Base-by-base conservation (phyloP, 805 yeast genomes). In the Tetrapisispora namnaoensis region DNA sequence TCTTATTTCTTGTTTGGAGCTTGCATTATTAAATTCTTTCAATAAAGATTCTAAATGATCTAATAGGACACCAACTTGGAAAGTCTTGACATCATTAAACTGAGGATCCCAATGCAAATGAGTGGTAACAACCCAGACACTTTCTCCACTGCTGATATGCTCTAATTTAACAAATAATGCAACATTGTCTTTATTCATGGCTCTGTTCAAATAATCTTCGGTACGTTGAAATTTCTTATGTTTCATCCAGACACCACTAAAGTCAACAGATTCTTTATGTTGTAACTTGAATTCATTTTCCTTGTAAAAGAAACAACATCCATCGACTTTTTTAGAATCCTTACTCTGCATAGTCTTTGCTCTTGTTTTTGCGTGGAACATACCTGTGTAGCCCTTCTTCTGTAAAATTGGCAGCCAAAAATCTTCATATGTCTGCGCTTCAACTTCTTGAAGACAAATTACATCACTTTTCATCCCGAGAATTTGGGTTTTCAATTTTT, bases 81-180 rank as follows among this genome's bases (percentile, higher is more conserved):
- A 83, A 2, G 97, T 80, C 67, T 93, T 93, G 49, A 93, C 99
- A 69, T 93, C 99, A 63, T 87, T 87, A 62, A 82, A 86, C 45
- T 86, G 87, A 4, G 99, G 99, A 71, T 93, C 97, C 98, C 99
- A 93, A 66, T 91, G 97, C 65, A 93, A 78, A 74, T 93, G 99
- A 0, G 98, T 91, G 60, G 89, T 91, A 3, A 86, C 89, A 36
- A 88, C 73, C 55, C 86, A 74, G 37, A 91, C 68, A 53, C 77
- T 76, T 62, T 83, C 85, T 17, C 90, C 88, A 6, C 90, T 78
- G 48, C 75, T 76, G 34, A 73, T 65, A 60, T 86, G 93, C 62
- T 86, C 88, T 55, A 93, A 76, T 49, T 82, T 77, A 16, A 85
- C 71, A 44, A 88, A 78, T 45, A 86, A 71, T 8, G 96, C 98